Evolutionary conservation across 495 filamentous ascomycete genomes (phyloP), one percentile per base, ranked within the genome.

Genomic region (Penicillium verhagenii): DNA sequence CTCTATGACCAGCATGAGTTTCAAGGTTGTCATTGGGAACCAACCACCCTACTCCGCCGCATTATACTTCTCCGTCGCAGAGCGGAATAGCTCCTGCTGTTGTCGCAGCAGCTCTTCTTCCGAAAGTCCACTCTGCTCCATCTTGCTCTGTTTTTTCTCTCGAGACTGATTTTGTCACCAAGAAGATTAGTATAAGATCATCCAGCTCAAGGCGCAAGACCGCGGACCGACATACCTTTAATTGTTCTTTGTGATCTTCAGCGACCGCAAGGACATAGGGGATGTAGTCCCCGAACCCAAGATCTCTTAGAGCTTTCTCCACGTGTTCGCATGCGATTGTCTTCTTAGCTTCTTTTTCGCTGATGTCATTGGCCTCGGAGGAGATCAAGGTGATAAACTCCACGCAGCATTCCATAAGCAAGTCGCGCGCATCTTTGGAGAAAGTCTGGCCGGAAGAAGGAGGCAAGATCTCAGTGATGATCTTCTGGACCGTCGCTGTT

Each of bases 341-440:
- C 77, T 98, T 98, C 80, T 98, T 98, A 10, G 91, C 87, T 58
- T 98, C 94, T 64, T 93, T 96, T 72, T 98, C 94, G 14, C 91
- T 91, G 57, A 98, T 98, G 60, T 98, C 94, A 68, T 98, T 98
- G 8, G 94, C 95, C 75, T 98, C 92, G 31, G 90, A 94, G 21
- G 92, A 96, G 51, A 98, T 89, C 51, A 98, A 81, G 9, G 95
- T 97, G 70, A 98, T 97, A 76, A 97, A 98, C 67, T 98, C 94
- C 57, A 97, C 94, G 68, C 95, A 98, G 78, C 93, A 97, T 72
- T 97, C 94, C 73, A 97, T 97, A 39, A 98, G 82, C 4, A 97
- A 78, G 63, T 98, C 94, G 47, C 95, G 85, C 2, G 94, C 91
- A 61, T 98, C 94, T 73, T 93, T 95, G 21, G 90, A 88, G 67